A percentile compares a stretch with the other conserved stretches of the same genome.
Conservation (phyloP, 2,329 filamentous ascomycete species). For the Aspergillus terreus region DNA sequence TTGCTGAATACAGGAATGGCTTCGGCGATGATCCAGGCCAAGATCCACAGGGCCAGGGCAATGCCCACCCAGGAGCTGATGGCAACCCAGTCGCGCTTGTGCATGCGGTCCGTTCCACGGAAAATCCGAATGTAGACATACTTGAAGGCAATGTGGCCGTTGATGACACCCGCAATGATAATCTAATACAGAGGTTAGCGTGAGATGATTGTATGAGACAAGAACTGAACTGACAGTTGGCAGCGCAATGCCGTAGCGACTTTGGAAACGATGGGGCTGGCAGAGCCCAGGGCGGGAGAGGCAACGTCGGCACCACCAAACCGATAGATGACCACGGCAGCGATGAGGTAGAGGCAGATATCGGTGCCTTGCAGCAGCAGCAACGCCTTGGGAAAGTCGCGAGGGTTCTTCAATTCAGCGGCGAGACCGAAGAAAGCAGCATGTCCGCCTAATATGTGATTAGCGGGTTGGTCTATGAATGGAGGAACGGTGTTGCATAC, state of each 20-base stretch:
- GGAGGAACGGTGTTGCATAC: conserved; percentile 43
- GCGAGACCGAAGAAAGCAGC: conserved; percentile 68
- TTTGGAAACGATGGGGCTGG: conserved; percentile 55
- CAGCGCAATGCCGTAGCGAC: conserved; percentile 66
- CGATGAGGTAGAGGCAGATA: conserved; percentile 61
- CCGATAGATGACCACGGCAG: conserved; percentile 65
- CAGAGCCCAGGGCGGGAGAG: conserved; percentile 65
- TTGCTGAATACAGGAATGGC: conserved; percentile 67
- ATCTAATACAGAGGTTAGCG: conserved; percentile 40
- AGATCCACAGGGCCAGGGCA: conserved; percentile 52
- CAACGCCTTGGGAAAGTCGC: conserved; percentile 61
- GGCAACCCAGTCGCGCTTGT: conserved; percentile 49
- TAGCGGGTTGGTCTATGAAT: conserved; percentile 48
- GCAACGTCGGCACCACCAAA: conserved; percentile 60
- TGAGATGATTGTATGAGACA: background rate
- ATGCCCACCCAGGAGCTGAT: conserved; percentile 59
- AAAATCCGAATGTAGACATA: conserved; percentile 65
- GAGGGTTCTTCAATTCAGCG: conserved; percentile 59
- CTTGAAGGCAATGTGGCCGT: conserved; percentile 63
- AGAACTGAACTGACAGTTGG: conserved; percentile 49
- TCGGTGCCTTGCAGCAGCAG: conserved; percentile 58
- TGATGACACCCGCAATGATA: conserved; percentile 67
- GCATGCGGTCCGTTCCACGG: conserved; percentile 54
- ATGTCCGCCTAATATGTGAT: conserved; percentile 46
- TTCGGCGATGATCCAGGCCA: conserved; percentile 66